A percentile compares a stretch with the other conserved stretches of the same genome.
These are phyloP conservation scores for Logfia minima DNA, from an alignment of 129 eudicot species.

Conservation along the genomic window DNA sequence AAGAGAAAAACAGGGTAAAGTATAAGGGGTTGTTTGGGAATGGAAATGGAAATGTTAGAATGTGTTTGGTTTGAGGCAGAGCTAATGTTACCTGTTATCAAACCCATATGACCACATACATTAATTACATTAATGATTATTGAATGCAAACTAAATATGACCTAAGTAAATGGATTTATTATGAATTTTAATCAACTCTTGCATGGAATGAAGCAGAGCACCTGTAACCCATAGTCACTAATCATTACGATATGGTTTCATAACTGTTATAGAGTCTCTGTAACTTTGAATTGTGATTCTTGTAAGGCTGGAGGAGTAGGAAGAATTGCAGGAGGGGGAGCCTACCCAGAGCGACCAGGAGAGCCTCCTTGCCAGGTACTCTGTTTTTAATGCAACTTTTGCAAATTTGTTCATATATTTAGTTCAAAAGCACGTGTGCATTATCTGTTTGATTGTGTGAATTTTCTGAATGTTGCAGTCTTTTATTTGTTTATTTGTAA, in stretches of 20 bases:
- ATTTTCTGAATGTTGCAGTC: constrained; percentile 14
- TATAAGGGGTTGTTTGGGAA: not conserved
- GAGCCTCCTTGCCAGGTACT: constrained; percentile 89
- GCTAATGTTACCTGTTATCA: not conserved
- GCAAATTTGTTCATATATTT: not conserved
- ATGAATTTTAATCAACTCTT: constrained; percentile 1
- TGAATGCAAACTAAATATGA: too few species aligned
- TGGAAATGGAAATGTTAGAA: not conserved
- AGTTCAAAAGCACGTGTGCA: not conserved
- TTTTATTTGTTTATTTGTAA: constrained; percentile 16
- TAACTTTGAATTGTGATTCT: constrained; percentile 17
- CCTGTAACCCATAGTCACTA: not conserved
- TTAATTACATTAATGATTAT: not conserved
- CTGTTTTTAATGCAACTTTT: constrained; percentile 11
- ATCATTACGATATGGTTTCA: not conserved
- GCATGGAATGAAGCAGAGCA: constrained; percentile 12
- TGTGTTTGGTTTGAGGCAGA: not conserved
- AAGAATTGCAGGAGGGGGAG: constrained; percentile 53
- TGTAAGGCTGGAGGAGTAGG: constrained; percentile 52
- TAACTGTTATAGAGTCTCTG: not conserved
- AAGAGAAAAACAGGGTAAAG: constrained; percentile 14
- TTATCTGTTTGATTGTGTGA: constrained; percentile 10
- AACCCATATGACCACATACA: not conserved
- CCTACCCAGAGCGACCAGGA: constrained; percentile 84
- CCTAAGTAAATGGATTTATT: not conserved